These are phyloP conservation scores for Neofusicoccum sp. DNA, from an alignment of 2,329 filamentous ascomycete genomes.

Conservation along the genomic window DNA sequence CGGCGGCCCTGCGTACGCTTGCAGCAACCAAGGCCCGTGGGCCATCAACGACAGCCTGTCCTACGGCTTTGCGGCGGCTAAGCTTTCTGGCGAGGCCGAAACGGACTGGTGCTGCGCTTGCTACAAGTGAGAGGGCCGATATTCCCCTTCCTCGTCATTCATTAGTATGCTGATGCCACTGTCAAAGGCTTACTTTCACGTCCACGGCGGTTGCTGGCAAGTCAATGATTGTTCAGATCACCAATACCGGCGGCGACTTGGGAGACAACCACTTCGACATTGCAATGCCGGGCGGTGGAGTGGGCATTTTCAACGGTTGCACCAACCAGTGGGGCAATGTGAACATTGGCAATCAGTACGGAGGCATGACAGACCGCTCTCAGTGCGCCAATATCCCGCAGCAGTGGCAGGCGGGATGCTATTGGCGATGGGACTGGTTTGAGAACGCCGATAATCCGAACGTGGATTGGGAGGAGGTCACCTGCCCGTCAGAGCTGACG, in stretches of 20 bases:
- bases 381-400: slow-evolving; percentile 56
- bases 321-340: slow-evolving; percentile 47
- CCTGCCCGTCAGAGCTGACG: slow-evolving; percentile 53
- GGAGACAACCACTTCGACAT: slow-evolving; percentile 60
- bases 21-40: slow-evolving; percentile 60
- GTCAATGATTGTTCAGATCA: slow-evolving; percentile 61
- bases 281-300: slow-evolving; percentile 51
- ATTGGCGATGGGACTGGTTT: slow-evolving; percentile 67
- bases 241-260: slow-evolving; percentile 60
- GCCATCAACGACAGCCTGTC: slow-evolving; percentile 54
- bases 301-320: slow-evolving; percentile 57
- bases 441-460: slow-evolving; percentile 56
- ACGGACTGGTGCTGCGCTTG: slow-evolving; percentile 61
- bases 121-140: slow-evolving; percentile 45
- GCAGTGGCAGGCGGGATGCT: slow-evolving; percentile 56
- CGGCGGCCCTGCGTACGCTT: slow-evolving; percentile 59
- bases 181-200: slow-evolving; percentile 51
- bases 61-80: slow-evolving; percentile 63
- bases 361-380: slow-evolving; percentile 52
- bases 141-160: neutral
- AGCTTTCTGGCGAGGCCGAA: slow-evolving; percentile 55
- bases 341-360: slow-evolving; percentile 59
- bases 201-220: slow-evolving; percentile 55
- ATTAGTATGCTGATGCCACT: neutral
- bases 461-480: slow-evolving; percentile 56